phyloP scores from a whole-genome alignment of 352 stramenopile species.

The Elongisporangium senticosum region DNA sequence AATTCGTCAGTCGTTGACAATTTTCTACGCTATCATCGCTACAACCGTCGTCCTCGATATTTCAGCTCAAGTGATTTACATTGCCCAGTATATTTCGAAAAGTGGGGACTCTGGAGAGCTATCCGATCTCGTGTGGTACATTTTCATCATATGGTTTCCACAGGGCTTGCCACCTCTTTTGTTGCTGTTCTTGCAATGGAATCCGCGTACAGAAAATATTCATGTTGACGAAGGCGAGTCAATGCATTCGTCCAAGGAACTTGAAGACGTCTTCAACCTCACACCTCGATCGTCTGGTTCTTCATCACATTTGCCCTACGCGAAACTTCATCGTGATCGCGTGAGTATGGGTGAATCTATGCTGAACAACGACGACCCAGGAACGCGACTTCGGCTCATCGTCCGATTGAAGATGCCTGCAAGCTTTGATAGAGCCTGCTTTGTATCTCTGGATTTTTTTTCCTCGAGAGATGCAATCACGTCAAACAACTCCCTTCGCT shows the following conservation, averaged over 20 bases:
- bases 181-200: slow-evolving; percentile 84
- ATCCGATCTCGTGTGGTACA: slow-evolving; percentile 81
- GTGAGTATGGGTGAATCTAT: slow-evolving; percentile 75
- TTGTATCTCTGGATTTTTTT: slow-evolving; percentile 81
- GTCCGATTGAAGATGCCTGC: slow-evolving; percentile 78
- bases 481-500: slow-evolving; percentile 39
- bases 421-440: slow-evolving; percentile 70
- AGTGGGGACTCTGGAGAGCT: slow-evolving; percentile 52
- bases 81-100: slow-evolving; percentile 74
- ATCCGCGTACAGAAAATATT: slow-evolving; percentile 67
- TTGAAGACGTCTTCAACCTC: slow-evolving; percentile 79
- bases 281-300: slow-evolving; percentile 70
- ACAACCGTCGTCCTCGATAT: slow-evolving; percentile 85
- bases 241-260: slow-evolving; percentile 54
- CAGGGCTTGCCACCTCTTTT: slow-evolving; percentile 68
- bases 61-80: slow-evolving; percentile 84
- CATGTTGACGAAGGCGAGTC: slow-evolving; percentile 54
- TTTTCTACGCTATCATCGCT: slow-evolving; percentile 86
- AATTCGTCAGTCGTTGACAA: slow-evolving; percentile 81
- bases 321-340: slow-evolving; percentile 60
- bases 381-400: slow-evolving; percentile 77
- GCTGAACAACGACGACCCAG: slow-evolving; percentile 73
- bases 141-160: slow-evolving; percentile 84
- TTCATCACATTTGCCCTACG: slow-evolving; percentile 81
- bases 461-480: slow-evolving; percentile 65